These are phyloP conservation scores for Pythium monospermum DNA, from an alignment of 352 stramenopile species.

Conservation along the genomic window DNA sequence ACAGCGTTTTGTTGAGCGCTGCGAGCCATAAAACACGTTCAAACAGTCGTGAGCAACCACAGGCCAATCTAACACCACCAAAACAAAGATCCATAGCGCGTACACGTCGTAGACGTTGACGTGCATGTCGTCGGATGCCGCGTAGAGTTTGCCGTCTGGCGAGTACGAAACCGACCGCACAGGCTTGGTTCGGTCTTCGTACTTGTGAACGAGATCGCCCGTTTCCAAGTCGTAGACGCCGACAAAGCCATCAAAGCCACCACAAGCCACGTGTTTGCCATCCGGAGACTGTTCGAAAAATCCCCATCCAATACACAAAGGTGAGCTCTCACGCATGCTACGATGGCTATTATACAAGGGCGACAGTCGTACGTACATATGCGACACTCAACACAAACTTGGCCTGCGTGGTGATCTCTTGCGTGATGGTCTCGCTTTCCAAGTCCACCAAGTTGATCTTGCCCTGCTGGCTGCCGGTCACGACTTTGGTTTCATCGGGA, in stretches of 20 bases:
- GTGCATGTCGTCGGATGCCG: slow-evolving; percentile 89
- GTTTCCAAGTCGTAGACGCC: slow-evolving; percentile 84
- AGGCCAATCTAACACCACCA: background rate
- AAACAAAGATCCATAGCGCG: slow-evolving; percentile 17
- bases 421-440: slow-evolving; percentile 68
- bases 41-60: no score
- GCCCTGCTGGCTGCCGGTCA: slow-evolving; percentile 75
- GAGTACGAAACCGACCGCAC: slow-evolving; percentile 85
- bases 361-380: slow-evolving; percentile 37
- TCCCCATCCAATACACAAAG: slow-evolving; percentile 5
- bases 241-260: slow-evolving; percentile 77
- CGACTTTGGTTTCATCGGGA: slow-evolving; percentile 75
- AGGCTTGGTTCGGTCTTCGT: slow-evolving; percentile 85
- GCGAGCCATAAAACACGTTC: no score
- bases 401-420: slow-evolving; percentile 63
- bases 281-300: slow-evolving; percentile 50
- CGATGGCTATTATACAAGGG: no score
- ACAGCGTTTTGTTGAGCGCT: slow-evolving; percentile 73
- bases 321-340: background rate
- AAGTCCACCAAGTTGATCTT: slow-evolving; percentile 88
- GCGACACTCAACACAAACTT: slow-evolving; percentile 78
- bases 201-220: slow-evolving; percentile 75
- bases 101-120: slow-evolving; percentile 92
- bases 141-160: slow-evolving; percentile 81
- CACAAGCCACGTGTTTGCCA: slow-evolving; percentile 78